Conservation (phyloP, 768 basidiomycete genomes). For the Infundibulicybe gibba region DNA sequence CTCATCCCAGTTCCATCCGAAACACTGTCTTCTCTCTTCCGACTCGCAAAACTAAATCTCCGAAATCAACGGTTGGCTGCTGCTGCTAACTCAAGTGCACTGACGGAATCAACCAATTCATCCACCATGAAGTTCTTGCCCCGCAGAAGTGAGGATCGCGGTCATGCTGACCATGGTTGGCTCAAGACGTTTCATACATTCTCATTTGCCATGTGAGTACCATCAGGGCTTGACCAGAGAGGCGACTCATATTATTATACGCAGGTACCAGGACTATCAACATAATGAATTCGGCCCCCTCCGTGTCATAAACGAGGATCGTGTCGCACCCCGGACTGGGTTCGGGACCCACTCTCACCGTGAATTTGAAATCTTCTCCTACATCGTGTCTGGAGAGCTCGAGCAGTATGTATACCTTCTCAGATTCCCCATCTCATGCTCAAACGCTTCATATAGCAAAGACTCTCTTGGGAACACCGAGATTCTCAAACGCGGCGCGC, state of each 20-base stretch:
- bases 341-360: conserved; percentile 85
- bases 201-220: conserved; percentile 61
- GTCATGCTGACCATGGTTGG: conserved; percentile 80
- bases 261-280: conserved; percentile 55
- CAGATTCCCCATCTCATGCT: not conserved
- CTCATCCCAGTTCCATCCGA: conserved; percentile 21
- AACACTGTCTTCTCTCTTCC: conserved; percentile 36
- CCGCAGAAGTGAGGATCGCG: conserved; percentile 61
- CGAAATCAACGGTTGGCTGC: conserved; percentile 15
- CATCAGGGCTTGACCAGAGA: not conserved
- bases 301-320: conserved; percentile 91
- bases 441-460: conserved; percentile 43
- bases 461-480: conserved; percentile 94
- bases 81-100: too few relatives aligned
- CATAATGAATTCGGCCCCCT: conserved; percentile 69
- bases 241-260: not conserved
- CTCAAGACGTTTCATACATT: conserved; percentile 87
- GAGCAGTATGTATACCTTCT: conserved; percentile 59
- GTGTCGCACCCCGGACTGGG: conserved; percentile 71
- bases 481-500: conserved; percentile 80
- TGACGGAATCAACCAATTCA: conserved; percentile 14
- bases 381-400: conserved; percentile 73
- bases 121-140: conserved; percentile 38
- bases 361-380: conserved; percentile 91
- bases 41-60: conserved; percentile 30